Evolutionary conservation across 2,329 filamentous ascomycete genomes (phyloP), one percentile per base, ranked within the genome.

Genomic region (Microthyrium microscopicum): DNA sequence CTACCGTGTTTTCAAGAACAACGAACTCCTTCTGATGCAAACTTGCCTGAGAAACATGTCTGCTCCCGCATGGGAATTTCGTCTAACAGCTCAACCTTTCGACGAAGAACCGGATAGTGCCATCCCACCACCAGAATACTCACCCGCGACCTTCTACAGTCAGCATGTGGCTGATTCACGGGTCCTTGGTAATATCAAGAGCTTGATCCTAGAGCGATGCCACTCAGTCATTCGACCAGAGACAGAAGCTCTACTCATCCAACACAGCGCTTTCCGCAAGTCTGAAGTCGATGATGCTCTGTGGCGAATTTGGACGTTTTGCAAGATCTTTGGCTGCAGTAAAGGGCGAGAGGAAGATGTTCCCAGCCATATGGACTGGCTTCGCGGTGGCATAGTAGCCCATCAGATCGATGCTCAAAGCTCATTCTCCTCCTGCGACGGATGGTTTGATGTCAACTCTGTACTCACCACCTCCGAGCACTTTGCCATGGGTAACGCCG

Each of bases 251-350:
- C 68, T 67, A 2, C 55, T 76, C 3, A 54, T 61, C 2, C 64
- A 62, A 4, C 48, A 57, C 15, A 56, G 61, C 27, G 53, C 58
- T 6, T 42, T 49, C 3, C 57, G 60, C 6, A 58, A 64, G 2
- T 54, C 56, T 26, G 62, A 69, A 36, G 58, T 75, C 18, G 66
- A 74, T 37, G 62, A 73, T 47, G 70, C 71, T 1, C 61, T 76
- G 30, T 76, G 70, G 68, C 64, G 71, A 2, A 66, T 77, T 20
- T 75, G 71, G 70, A 71, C 65, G 1, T 77, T 76, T 49, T 75
- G 70, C 49, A 63, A 62, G 34, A 64, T 74, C 20, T 77, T 77
- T 34, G 72, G 72, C 1, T 62, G 58, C 31, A 60, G 60, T 1
- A 73, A 70, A 41, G 60, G 60, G 4, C 60, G 69, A 11, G 68